Evolutionary conservation across 192 early-diverging fungal species (phyloP), one percentile per base, ranked within the genome.

Genomic region (Backusella sp.): DNA sequence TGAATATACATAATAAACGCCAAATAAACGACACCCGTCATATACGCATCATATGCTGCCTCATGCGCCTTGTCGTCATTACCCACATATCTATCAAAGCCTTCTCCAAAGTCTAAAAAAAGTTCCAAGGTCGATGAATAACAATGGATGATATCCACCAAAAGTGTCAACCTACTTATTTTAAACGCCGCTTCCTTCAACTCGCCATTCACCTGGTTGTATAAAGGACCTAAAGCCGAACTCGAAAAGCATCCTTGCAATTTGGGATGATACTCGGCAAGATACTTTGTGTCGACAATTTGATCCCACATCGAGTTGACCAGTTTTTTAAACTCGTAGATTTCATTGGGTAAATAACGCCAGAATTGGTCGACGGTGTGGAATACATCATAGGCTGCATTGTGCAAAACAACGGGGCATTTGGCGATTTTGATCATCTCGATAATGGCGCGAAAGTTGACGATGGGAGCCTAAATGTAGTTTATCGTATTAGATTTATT

Each of bases 41-140:
- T 89, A 79, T 93, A 96, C 0, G 95, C 95, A 81, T 98, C 97
- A 76, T 90, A 98, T 3, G 93, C 97, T 14, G 97, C 97, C 77
- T 98, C 97, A 77, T 98, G 97, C 73, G 86, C 88, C 14, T 76
- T 82, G 4, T 76, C 68, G 15, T 79, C 73, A 37, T 72, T 74
- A n/a, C 30, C 49, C 28, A 7, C 66, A 26, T 90, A 88, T 65
- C 84, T 77, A 26, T 77, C 80, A 71, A 90, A 93, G 6, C 68
- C 78, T 28, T 84, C 62, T 19, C 85, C 88, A 73, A 91, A 79
- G 17, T 81, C 88, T 89, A 72, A 32, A 41, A 37, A 23, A 26
- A 66, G 66, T 4, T 70, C 8, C 32, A 32, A 32, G 32, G 32
- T 3, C 32, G 32, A 69, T 53, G 26, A 21, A 56, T 68, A 35